Percentiles rank a stretch among this genome's conserved stretches.
Evolutionary conservation across 2,329 filamentous ascomycete species (phyloP).

Genomic region (Penicillium sp.): DNA sequence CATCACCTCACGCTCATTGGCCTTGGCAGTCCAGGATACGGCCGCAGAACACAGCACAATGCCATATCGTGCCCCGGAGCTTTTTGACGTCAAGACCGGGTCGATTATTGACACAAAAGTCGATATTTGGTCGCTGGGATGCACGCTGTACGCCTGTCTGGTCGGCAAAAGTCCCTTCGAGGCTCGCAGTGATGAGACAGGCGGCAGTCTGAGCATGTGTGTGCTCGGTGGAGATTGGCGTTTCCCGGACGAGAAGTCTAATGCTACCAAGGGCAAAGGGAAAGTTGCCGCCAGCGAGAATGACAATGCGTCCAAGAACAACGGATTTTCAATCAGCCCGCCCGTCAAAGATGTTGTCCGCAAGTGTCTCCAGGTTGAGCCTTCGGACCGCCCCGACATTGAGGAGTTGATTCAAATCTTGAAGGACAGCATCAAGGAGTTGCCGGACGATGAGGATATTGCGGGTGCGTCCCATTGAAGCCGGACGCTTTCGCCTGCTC

Average conservation of each 20-base stretch:
- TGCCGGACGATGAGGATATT: conserved; percentile 61
- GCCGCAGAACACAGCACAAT: conserved; percentile 97
- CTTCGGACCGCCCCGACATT: conserved; percentile 80
- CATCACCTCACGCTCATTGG: conserved; percentile 85
- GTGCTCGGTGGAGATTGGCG: conserved; percentile 93
- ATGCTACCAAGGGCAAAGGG: conserved; percentile 58
- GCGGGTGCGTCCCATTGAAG: conserved; percentile 25
- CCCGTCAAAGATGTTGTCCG: conserved; percentile 83
- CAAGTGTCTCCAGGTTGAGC: conserved; percentile 81
- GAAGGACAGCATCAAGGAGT: conserved; percentile 64
- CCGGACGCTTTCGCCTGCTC: conserved; percentile 1
- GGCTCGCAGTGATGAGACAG: conserved; percentile 91
- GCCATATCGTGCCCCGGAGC: conserved; percentile 95
- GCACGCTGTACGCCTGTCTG: conserved; percentile 94
- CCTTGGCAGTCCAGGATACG: conserved; percentile 87
- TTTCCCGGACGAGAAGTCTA: conserved; percentile 79
- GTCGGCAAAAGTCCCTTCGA: conserved; percentile 97
- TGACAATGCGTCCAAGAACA: conserved; percentile 27
- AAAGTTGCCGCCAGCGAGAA: conserved; percentile 37
- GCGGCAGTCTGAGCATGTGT: conserved; percentile 87
- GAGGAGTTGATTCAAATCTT: conserved; percentile 77
- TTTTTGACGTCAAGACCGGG: conserved; percentile 96
- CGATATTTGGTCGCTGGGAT: conserved; percentile 96
- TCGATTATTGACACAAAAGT: conserved; percentile 91
- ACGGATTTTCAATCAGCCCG: conserved; percentile 66